Percentiles rank a stretch among this genome's conserved stretches.
phyloP scores from a whole-genome alignment of 495 filamentous ascomycete genomes.

The Podospora pseudocomata region DNA sequence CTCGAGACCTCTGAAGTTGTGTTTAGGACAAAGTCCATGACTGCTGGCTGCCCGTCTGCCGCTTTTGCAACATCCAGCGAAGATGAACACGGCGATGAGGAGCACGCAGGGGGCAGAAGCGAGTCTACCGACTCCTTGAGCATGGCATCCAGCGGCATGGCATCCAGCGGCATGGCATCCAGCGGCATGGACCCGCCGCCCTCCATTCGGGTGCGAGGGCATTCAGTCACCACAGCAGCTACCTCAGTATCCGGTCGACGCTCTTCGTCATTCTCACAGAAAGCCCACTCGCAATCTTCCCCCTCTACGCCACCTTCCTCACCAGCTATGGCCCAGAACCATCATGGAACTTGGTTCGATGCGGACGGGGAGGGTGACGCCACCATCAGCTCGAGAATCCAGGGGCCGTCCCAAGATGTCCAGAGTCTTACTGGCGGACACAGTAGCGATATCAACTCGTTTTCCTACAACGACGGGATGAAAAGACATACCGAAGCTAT shows the following conservation, averaged over 20 bases:
- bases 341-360: constrained; percentile 36
- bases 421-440: not conserved
- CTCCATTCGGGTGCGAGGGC: constrained; percentile 30
- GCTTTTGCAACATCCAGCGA: constrained; percentile 26
- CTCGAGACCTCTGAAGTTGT: constrained; percentile 37
- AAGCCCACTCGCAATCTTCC: constrained; percentile 18
- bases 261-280: constrained; percentile 28
- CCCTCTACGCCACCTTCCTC: constrained; percentile 12
- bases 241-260: constrained; percentile 35
- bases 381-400: not conserved
- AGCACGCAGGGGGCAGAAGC: constrained; percentile 4
- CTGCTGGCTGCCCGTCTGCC: constrained; percentile 37
- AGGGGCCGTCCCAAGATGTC: not conserved
- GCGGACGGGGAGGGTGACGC: constrained; percentile 23
- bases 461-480: not conserved
- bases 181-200: constrained; percentile 23
- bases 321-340: constrained; percentile 10
- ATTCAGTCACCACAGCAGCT: constrained; percentile 35
- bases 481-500: not conserved
- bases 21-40: constrained; percentile 41
- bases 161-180: constrained; percentile 34
- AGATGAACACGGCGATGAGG: constrained; percentile 18
- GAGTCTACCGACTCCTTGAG: constrained; percentile 24
- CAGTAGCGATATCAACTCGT: not conserved
- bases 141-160: constrained; percentile 29